Conservation (phyloP, 1,284 basidiomycete species). For the Somion occarium region DNA sequence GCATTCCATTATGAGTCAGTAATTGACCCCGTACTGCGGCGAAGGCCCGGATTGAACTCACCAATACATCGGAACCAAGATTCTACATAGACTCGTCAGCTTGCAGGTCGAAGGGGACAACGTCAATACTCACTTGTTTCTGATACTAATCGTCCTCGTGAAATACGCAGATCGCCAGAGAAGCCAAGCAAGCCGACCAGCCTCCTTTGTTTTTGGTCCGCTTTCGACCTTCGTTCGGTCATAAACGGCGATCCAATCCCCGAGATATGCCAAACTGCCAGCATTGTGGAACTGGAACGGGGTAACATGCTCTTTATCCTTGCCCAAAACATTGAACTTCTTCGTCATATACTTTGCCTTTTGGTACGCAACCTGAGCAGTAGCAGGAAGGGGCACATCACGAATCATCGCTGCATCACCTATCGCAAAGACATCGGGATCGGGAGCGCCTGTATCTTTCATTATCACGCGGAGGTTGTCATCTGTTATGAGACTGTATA, state of each 20-base stretch:
- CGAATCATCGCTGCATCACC: constrained; percentile 73
- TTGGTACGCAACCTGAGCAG: constrained; percentile 83
- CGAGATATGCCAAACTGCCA: constrained; percentile 80
- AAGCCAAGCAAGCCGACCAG: constrained; percentile 73
- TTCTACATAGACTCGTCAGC: too few species aligned
- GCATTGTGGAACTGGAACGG: constrained; percentile 68
- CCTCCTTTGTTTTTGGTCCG: constrained; percentile 58
- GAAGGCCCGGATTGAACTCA: constrained; percentile 27
- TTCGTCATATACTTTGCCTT: constrained; percentile 72
- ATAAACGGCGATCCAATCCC: constrained; percentile 78
- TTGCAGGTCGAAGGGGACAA: neutral
- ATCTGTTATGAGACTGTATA: constrained; percentile 53
- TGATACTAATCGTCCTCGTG: constrained; percentile 69
- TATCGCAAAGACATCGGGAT: constrained; percentile 79
- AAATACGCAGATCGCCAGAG: constrained; percentile 81
- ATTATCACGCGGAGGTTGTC: constrained; percentile 57
- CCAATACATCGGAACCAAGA: constrained; percentile 72
- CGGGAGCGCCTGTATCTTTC: constrained; percentile 47
- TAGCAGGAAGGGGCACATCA: constrained; percentile 70
- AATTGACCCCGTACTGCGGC: constrained; percentile 5
- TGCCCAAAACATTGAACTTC: constrained; percentile 60
- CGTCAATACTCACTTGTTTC: constrained; percentile 52
- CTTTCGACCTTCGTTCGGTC: constrained; percentile 50
- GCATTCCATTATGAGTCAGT: neutral
- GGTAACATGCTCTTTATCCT: constrained; percentile 33